Evolutionary conservation across 139 green algal species (phyloP).

Genomic region (Desmodesmus armatus): DNA sequence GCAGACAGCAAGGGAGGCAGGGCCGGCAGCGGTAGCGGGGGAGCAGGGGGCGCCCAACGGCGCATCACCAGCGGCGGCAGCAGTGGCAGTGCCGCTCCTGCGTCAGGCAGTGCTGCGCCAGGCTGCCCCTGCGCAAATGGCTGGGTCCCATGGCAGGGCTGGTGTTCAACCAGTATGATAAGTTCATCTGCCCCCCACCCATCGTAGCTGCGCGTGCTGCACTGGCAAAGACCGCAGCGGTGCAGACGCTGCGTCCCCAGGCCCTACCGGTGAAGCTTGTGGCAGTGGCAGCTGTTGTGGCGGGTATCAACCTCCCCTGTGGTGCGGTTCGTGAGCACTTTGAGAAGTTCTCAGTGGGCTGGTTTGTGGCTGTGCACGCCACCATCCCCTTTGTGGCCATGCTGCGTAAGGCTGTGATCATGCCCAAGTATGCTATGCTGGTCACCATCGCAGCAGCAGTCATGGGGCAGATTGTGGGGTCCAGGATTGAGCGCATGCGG

Average conservation of each 20-base stretch:
- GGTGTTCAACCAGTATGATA: slow-evolving; percentile 48
- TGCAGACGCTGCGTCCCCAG: slow-evolving; percentile 77
- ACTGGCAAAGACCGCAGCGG: slow-evolving; percentile 67
- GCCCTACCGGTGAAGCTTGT: slow-evolving; percentile 55
- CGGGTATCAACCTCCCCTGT: slow-evolving; percentile 79
- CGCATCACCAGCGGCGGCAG: slow-evolving; percentile 3
- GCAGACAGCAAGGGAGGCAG: background rate
- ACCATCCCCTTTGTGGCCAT: slow-evolving; percentile 91
- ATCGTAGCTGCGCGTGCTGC: slow-evolving; percentile 78
- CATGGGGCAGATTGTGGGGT: slow-evolving; percentile 71
- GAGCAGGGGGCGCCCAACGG: too few relatives aligned
- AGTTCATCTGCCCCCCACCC: slow-evolving; percentile 72
- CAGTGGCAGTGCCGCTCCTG: background rate
- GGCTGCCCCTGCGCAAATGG: slow-evolving; percentile 53
- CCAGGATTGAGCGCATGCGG: slow-evolving; percentile 67
- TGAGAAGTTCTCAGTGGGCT: slow-evolving; percentile 84
- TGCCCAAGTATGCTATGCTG: slow-evolving; percentile 83
- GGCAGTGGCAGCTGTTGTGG: slow-evolving; percentile 58
- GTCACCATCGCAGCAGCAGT: slow-evolving; percentile 82
- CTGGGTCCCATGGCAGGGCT: slow-evolving; percentile 60
- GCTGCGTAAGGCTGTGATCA: slow-evolving; percentile 90
- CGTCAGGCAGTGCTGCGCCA: too few relatives aligned
- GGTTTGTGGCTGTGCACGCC: slow-evolving; percentile 91
- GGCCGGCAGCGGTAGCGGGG: background rate
- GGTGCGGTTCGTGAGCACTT: slow-evolving; percentile 81